Evolutionary conservation across 495 filamentous ascomycete species (phyloP), one percentile per base, ranked within the genome.

Genomic region (Tuber melanosporum): DNA sequence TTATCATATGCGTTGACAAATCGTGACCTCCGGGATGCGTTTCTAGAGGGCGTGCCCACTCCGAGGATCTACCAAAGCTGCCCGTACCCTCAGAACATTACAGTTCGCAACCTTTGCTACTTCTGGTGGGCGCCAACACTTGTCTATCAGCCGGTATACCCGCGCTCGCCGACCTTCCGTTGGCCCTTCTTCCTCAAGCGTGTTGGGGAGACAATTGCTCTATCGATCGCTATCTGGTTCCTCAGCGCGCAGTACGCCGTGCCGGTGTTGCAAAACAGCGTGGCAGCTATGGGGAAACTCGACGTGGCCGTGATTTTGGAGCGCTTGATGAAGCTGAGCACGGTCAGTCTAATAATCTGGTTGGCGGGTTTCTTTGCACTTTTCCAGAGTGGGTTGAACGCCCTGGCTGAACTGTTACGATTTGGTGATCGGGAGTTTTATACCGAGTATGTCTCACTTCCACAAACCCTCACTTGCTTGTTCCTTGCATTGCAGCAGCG

Each of bases 51-150:
- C 3, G 88, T 89, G 3, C 87, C 89, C 14, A 84, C 97, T 1
- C 95, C 95, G 0, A 89, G 91, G 15, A 86, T 98, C 70, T 99
- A 99, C 85, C 84, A 86, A 2, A 82, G 88, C n/a, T 95, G 93
- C 79, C 92, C 94, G 0, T 99, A 98, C 81, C 95, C 95, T 0
- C 83, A 87, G 52, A 99, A 98, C 85, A 91, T 98, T 83, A 97
- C 93, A 9, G 86, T 96, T 75, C 82, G 87, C 8, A 99, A 99
- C 83, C 86, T 99, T 9, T 87, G 86, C 62, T 99, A 98, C 85
- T 99, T 98, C 81, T 98, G 95, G 93, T 93, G 94, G 89, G 95
- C 95, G 0, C 95, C 95, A 1, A 99, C 95, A 0, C 87, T 99
- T 36, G 92, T 98, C 73, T 99, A 99, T 85, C 95, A 99, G 85